Evolutionary conservation across 1,139 yeast genomes (phyloP), one percentile per base, ranked within the genome.

Genomic region (Nakaseomyces uthaithaninus): DNA sequence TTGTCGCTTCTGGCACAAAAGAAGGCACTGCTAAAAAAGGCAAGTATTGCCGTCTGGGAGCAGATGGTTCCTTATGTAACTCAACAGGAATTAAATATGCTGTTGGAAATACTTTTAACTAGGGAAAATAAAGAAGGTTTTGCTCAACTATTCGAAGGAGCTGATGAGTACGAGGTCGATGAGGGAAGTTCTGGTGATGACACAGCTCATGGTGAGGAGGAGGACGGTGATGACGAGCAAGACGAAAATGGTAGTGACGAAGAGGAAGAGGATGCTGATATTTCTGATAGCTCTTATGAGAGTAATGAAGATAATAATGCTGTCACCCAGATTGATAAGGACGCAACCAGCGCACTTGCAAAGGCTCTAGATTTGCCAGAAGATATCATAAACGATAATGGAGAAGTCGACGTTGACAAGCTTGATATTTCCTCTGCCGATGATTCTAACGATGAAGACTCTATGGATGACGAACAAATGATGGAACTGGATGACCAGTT

Each of bases 381-480:
- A 1, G 65, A 63, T 28, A 53, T 59, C 8, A 45, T 57, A n/a
- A 53, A 66, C 30, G 76, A 67, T 3, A 75, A 68, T 2, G 75
- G 70, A 4, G 81, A 72, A 10, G 69, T 68, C 1, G 67, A 67
- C 8, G 77, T 70, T 12, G 67, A 67, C n/a, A 71, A 66, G 22
- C 73, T 72, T 5, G 69, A 65, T 3, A 20, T 15, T 6, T 74
- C 66, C 4, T 72, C 63, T 3, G 93, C 69, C 30, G 77, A 68
- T 30, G 78, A 72, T 16, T 80, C 71, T 27, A 82, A 71, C 25
- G 83, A 72, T 30, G 84, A 72, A 24, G 80, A 72, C 33, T 74
- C 59, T 3, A 33, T 89, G 95, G 95, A 91, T 51, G 99, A 91
- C 59, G 97, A 89, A 51, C 89, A 87, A 60, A 91, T 91, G 99